A percentile compares a stretch with the other conserved stretches of the same genome.
These are phyloP conservation scores for Trifolium dubium DNA, from an alignment of 306 rosid genomes.

Conservation along the genomic window DNA sequence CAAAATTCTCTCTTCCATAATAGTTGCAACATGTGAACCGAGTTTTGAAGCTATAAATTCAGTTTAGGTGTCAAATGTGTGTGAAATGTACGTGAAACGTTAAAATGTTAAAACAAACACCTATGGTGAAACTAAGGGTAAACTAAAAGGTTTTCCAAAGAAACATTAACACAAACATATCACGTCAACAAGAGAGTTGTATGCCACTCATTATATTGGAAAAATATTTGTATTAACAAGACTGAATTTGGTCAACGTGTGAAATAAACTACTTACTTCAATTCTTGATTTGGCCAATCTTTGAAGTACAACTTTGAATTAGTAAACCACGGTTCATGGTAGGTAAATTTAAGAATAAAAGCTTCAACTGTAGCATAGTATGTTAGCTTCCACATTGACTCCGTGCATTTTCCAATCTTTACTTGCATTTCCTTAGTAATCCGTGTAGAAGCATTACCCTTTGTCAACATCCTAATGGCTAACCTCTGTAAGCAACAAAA, in stretches of 20 bases:
- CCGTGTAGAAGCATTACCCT: constrained; percentile 61
- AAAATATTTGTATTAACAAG: constrained; percentile 16
- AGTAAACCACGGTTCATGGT: constrained; percentile 80
- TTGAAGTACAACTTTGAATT: constrained; percentile 65
- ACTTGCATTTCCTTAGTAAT: constrained; percentile 62
- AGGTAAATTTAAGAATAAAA: constrained; percentile 60
- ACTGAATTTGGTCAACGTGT: constrained; percentile 23
- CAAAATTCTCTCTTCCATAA: constrained; percentile 22
- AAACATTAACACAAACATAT: constrained; percentile 24
- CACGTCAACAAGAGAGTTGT: constrained; percentile 33
- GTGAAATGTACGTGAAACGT: background rate
- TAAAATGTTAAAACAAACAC: constrained; percentile 22
- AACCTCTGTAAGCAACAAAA: constrained; percentile 63
- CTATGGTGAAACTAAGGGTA: constrained; percentile 3
- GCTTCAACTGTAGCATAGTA: constrained; percentile 84
- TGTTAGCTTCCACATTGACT: constrained; percentile 93
- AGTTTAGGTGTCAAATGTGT: constrained; percentile 10
- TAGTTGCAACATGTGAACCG: constrained; percentile 31
- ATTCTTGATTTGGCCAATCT: constrained; percentile 94
- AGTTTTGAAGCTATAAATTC: background rate
- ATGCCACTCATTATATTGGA: constrained; percentile 23
- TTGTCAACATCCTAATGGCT: constrained; percentile 64
- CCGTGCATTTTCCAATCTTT: constrained; percentile 85
- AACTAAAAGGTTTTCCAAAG: constrained; percentile 3
- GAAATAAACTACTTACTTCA: constrained; percentile 65